phyloP scores from a whole-genome alignment of 176 grass and related monocot genomes.

The Rhynchospora pubera region DNA sequence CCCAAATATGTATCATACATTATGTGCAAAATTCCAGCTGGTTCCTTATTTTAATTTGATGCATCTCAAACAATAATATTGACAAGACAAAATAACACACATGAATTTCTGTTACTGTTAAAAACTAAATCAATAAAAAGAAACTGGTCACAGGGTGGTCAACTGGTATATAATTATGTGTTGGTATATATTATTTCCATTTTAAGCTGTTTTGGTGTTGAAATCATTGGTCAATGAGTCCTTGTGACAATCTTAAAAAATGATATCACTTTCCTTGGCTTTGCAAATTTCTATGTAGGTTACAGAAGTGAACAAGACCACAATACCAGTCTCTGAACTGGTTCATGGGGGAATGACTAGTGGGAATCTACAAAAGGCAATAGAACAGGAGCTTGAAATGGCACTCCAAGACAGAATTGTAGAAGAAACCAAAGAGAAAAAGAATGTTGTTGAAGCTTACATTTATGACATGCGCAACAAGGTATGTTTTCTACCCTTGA shows the following conservation, averaged over 20 bases:
- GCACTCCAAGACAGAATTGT: slow-evolving; percentile 84
- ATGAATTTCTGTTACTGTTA: neutral
- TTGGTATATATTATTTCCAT: neutral
- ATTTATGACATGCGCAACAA: slow-evolving; percentile 99
- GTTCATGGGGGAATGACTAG: slow-evolving; percentile 56
- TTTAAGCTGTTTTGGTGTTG: neutral
- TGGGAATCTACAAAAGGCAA: slow-evolving; percentile 55
- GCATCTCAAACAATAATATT: neutral
- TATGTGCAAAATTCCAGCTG: neutral
- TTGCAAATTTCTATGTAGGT: slow-evolving; percentile 27
- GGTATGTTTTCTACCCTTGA: slow-evolving; percentile 22
- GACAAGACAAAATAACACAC: neutral
- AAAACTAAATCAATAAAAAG: neutral
- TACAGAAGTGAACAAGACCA: slow-evolving; percentile 53
- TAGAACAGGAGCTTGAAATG: slow-evolving; percentile 91
- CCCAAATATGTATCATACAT: neutral
- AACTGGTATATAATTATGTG: neutral
- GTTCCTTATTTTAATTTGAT: neutral
- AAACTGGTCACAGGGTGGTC: neutral
- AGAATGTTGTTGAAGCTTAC: slow-evolving; percentile 89
- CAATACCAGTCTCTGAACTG: slow-evolving; percentile 47
- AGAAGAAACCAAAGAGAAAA: slow-evolving; percentile 94
- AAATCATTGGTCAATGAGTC: neutral
- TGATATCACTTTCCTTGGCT: neutral
- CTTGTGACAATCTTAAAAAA: neutral